phyloP scores from a whole-genome alignment of 2,329 filamentous ascomycete species.

The Alternaria dauci region DNA sequence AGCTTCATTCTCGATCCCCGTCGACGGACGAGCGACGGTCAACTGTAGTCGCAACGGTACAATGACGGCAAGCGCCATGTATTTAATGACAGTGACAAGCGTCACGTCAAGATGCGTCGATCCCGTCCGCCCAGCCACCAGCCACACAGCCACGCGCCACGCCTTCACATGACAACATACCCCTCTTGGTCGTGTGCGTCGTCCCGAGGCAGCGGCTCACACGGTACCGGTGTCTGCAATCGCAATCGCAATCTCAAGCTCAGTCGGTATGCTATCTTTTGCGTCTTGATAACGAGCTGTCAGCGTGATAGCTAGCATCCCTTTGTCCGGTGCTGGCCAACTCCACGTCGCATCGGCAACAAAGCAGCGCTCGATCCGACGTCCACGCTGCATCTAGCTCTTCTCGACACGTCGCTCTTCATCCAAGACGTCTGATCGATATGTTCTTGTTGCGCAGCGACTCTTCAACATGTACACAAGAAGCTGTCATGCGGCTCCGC shows the following conservation, averaged over 20 bases:
- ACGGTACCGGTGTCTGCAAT: background rate
- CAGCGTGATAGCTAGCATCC: background rate
- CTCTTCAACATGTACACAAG: background rate
- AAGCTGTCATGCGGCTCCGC: conserved; percentile 6
- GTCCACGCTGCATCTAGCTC: background rate
- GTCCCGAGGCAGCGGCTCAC: background rate
- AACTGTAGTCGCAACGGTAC: conserved; percentile 11
- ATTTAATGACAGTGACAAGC: conserved; percentile 6
- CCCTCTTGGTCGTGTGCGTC: background rate
- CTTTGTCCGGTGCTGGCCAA: background rate
- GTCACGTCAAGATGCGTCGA: conserved; percentile 14
- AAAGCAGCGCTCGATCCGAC: background rate
- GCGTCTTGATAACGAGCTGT: background rate
- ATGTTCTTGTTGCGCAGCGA: background rate
- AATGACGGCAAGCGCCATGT: conserved; percentile 23
- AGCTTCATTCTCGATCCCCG: conserved; percentile 6
- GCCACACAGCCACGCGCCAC: background rate
- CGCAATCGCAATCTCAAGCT: background rate
- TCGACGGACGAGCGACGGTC: conserved; percentile 5
- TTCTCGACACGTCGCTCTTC: background rate
- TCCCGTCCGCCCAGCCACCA: conserved; percentile 11
- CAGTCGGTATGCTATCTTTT: background rate
- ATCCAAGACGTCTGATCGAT: background rate
- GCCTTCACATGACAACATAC: conserved; percentile 1
- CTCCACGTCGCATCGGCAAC: background rate